phyloP scores from a whole-genome alignment of 225 moss, liverwort and hornwort genomes.

The Pleurozium schreberi region DNA sequence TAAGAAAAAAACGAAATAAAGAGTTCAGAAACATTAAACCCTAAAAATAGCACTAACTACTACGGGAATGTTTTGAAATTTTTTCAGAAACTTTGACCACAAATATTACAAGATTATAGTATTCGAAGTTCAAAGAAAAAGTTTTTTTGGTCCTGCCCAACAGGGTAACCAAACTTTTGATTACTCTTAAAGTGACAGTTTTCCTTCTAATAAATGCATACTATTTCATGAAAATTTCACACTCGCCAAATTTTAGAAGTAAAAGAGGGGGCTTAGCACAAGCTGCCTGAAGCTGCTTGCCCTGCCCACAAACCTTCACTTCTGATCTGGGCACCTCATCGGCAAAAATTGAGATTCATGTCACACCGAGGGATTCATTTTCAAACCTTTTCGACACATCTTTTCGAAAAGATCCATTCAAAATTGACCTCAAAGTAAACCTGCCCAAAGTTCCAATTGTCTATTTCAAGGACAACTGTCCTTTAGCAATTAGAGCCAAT shows the following conservation, averaged over 20 bases:
- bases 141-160: no score
- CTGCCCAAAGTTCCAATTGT: not conserved
- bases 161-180: not conserved
- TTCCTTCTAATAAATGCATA: not conserved
- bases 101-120: not conserved
- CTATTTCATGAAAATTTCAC: not conserved
- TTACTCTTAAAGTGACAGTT: not conserved
- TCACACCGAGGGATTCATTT: not conserved
- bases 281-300: not conserved
- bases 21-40: not conserved
- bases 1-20: not conserved
- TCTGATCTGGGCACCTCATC: not conserved
- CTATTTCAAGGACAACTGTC: not conserved
- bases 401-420: not conserved
- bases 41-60: not conserved
- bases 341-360: not conserved
- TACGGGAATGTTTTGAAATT: not conserved
- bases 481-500: not conserved
- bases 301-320: not conserved
- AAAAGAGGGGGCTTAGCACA: not conserved
- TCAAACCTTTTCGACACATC: not conserved
- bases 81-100: not conserved
- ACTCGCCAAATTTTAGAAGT: not conserved
- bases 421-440: not conserved
- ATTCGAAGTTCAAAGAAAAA: not conserved